Evolutionary conservation across 352 stramenopile genomes (phyloP).

Genomic region (Phytophthora cactorum): DNA sequence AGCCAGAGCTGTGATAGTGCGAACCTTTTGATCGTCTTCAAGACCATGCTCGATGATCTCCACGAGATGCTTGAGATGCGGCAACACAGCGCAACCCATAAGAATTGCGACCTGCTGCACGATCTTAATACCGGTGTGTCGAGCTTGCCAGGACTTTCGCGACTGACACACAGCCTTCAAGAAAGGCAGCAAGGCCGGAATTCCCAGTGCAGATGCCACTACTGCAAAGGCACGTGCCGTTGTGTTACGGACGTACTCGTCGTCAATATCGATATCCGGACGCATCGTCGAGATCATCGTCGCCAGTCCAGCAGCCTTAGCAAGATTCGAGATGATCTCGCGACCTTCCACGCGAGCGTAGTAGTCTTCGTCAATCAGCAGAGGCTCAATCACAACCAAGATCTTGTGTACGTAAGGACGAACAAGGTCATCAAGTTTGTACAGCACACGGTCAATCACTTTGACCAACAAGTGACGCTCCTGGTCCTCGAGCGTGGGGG

Average conservation of each 20-base stretch:
- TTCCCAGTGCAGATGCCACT: constrained; percentile 98
- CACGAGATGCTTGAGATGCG: constrained; percentile 97
- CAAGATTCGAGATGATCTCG: constrained; percentile 99
- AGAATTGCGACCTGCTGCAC: constrained; percentile 99
- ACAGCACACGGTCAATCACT: constrained; percentile 99
- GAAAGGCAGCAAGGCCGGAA: constrained; percentile 97
- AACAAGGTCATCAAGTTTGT: constrained; percentile 99
- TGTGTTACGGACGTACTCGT: constrained; percentile 99
- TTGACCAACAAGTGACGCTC: constrained; percentile 99
- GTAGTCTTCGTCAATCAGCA: constrained; percentile 99
- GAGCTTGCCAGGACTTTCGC: constrained; percentile 98
- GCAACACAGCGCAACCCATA: constrained; percentile 98
- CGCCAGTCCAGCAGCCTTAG: constrained; percentile 97
- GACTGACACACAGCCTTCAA: constrained; percentile 99
- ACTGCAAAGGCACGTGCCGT: constrained; percentile 98
- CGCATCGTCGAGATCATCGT: constrained; percentile 99
- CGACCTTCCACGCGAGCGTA: constrained; percentile 98
- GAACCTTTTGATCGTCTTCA: constrained; percentile 98
- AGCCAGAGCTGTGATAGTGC: constrained; percentile 98
- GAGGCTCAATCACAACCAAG: constrained; percentile 98
- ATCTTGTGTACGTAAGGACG: constrained; percentile 99
- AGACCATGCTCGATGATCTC: constrained; percentile 98
- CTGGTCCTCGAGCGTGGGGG: constrained; percentile 98
- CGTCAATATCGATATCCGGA: constrained; percentile 98
- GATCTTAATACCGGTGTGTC: constrained; percentile 99